Base-by-base conservation (phyloP, 2,329 filamentous ascomycete genomes). In the Tolypocladium amazonense region DNA sequence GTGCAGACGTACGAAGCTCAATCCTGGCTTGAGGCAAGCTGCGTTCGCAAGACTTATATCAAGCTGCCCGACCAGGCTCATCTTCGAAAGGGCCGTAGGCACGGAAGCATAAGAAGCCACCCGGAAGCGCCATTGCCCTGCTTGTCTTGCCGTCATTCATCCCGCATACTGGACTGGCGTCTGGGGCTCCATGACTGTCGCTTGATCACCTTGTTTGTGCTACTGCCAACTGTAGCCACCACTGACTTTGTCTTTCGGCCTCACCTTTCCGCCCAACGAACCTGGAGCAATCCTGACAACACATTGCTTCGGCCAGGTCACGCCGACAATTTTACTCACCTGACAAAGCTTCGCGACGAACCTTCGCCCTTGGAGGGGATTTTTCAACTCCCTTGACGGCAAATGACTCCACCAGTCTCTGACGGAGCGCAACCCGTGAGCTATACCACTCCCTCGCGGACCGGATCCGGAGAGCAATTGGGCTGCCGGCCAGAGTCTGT, bases 321-420 rank as follows among this genome's bases (percentile, higher is more conserved):
- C 38, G 37, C 18, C 39, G 55, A 43, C 50, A 2, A 7, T 18
- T 2, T 35, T 7, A 35, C 30, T 20, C 50, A 6, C 50, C 50
- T 35, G 47, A 52, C 47, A 52, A 30, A 52, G 47, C 7, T 33
- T 3, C 8, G n/a, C 27, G 47, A 33, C 47, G 25, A 20, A 27
- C 27, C 9, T 20, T 6, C 47, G 47, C 47, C 25, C 47, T 52
- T 12, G 50, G n/a, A 30, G 8, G 20, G 30, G 27, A n/a, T 14
- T 35, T 33, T n/a, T n/a, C 2, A 30, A 53, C 59, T 62, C 56
- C 59, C 56, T 55, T 60, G 52, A 41, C 54, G 56, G 60, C 56
- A 56, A 72, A 53, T 71, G 69, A 68, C 68, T 65, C 62, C 67
- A 66, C 64, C 65, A 57, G 68, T 66, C 64, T 62, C 68, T 66